Conservation (phyloP, 129 eudicot genomes). For the Chrysanthemum makinoi region DNA sequence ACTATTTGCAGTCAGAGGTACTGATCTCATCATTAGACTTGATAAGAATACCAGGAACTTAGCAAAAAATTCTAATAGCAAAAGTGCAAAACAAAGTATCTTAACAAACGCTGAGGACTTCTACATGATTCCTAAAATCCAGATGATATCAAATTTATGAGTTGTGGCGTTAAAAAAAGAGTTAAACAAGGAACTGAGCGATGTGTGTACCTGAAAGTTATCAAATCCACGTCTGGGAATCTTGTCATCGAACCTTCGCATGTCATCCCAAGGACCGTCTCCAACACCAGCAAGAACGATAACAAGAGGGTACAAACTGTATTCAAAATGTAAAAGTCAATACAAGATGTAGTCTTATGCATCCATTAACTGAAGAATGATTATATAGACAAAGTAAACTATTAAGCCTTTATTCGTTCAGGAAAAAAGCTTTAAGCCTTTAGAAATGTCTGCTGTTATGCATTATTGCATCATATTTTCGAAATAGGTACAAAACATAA, state of each 20-base stretch:
- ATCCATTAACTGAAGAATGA: background rate
- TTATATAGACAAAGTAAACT: background rate
- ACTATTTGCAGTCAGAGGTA: conserved; percentile 8
- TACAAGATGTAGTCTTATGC: background rate
- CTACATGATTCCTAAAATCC: no score
- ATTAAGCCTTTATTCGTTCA: no score
- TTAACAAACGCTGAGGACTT: no score
- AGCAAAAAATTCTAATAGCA: background rate
- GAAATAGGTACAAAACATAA: no score
- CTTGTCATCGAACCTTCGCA: conserved; percentile 74
- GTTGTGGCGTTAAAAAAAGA: background rate
- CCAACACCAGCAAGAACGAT: conserved; percentile 82
- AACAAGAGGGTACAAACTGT: conserved; percentile 64
- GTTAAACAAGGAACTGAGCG: background rate
- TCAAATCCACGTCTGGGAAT: conserved; percentile 73
- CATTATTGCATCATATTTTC: no score
- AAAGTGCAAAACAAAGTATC: background rate
- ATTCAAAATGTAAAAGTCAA: background rate
- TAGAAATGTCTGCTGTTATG: no score
- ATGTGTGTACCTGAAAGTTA: conserved; percentile 59
- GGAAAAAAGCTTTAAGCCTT: no score
- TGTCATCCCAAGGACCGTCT: conserved; percentile 93
- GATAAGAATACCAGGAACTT: background rate
- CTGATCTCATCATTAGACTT: background rate
- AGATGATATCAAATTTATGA: background rate